A percentile compares a stretch with the other conserved stretches of the same genome.
phyloP scores from a whole-genome alignment of 805 yeast genomes.

The Candida ulmi region DNA sequence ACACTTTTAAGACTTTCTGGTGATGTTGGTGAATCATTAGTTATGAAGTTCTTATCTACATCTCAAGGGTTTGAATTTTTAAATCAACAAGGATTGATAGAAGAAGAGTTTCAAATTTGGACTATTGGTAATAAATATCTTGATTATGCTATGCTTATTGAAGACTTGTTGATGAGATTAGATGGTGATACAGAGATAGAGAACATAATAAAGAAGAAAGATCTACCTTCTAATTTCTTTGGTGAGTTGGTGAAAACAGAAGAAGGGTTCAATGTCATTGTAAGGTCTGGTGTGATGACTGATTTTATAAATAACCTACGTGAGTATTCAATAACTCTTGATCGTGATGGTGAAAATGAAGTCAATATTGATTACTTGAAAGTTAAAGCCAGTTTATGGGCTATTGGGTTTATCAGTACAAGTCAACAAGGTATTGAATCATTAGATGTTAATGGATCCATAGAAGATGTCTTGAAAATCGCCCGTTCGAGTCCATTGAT shows the following conservation, averaged over 20 bases:
- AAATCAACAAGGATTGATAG: slow-evolving; percentile 52
- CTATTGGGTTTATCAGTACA: slow-evolving; percentile 77
- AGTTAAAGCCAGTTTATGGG: slow-evolving; percentile 79
- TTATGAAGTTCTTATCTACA: slow-evolving; percentile 59
- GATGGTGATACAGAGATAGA: slow-evolving; percentile 13
- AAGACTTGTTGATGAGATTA: slow-evolving; percentile 27
- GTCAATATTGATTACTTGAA: slow-evolving; percentile 34
- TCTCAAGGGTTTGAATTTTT: slow-evolving; percentile 67
- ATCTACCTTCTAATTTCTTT: slow-evolving; percentile 64
- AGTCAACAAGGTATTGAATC: slow-evolving; percentile 62
- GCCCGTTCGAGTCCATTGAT: slow-evolving; percentile 43
- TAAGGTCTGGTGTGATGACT: slow-evolving; percentile 41
- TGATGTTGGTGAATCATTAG: slow-evolving; percentile 41
- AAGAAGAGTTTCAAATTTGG: slow-evolving; percentile 67
- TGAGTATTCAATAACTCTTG: slow-evolving; percentile 23
- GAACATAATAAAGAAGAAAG: slow-evolving; percentile 7
- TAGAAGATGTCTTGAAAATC: slow-evolving; percentile 48
- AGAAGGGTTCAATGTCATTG: slow-evolving; percentile 66
- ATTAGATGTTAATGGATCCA: slow-evolving; percentile 46
- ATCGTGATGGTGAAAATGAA: slow-evolving; percentile 19
- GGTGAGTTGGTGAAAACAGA: slow-evolving; percentile 75
- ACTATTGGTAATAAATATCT: slow-evolving; percentile 36
- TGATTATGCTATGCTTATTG: slow-evolving; percentile 44
- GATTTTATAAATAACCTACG: slow-evolving; percentile 31
- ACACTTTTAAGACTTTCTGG: slow-evolving; percentile 18